A percentile compares a stretch with the other conserved stretches of the same genome.
Conservation (phyloP, 140 eudicot species). For the Cichorium intybus region DNA sequence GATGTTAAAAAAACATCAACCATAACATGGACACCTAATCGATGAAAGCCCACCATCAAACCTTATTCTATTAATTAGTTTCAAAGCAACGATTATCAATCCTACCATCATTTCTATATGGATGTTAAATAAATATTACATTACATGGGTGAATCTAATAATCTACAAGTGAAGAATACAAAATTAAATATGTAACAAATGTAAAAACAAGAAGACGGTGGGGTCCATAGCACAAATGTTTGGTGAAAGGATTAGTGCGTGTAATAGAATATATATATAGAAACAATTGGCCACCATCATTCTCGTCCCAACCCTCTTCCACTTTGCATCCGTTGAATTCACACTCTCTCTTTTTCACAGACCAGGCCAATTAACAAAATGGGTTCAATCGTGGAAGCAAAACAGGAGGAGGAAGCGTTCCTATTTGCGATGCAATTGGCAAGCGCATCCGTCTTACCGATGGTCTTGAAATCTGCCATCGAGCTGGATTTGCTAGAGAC, state of each 20-base stretch:
- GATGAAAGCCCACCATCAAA: not conserved
- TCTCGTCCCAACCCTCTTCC: not conserved
- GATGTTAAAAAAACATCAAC: not conserved
- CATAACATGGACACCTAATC: not conserved
- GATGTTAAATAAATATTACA: not conserved
- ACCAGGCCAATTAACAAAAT: not conserved
- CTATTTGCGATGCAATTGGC: constrained; percentile 40
- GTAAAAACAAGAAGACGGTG: not conserved
- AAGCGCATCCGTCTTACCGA: constrained; percentile 35
- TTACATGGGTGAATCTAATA: not conserved
- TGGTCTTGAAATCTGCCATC: constrained; percentile 42
- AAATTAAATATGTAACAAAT: not conserved
- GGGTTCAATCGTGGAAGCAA: constrained; percentile 1
- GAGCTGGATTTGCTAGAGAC: constrained; percentile 40
- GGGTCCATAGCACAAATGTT: not conserved
- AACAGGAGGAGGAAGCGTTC: constrained; percentile 32
- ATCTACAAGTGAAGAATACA: not conserved
- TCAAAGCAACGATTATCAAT: not conserved
- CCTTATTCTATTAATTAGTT: not conserved
- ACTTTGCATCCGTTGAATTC: not conserved
- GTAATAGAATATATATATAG: not conserved
- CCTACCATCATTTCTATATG: not conserved
- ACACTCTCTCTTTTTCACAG: too few relatives aligned
- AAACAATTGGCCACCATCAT: not conserved
- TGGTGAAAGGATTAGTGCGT: not conserved